Evolutionary conservation across 306 rosid species (phyloP).

Genomic region (Pyrus betulifolia): DNA sequence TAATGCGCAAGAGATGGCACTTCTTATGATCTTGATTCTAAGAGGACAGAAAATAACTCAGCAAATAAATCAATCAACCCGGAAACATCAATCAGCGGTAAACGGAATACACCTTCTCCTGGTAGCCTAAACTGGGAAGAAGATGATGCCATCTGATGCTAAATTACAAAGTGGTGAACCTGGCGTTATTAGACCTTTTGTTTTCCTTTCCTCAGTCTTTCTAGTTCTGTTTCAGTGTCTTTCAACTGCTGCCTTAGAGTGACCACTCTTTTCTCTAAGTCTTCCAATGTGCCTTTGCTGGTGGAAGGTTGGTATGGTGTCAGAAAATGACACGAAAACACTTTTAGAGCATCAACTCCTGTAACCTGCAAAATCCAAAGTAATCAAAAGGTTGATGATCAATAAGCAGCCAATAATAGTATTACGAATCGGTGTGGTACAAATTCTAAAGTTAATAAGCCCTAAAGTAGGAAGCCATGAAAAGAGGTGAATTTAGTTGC

Average conservation of each 20-base stretch:
- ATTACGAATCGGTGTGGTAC: not conserved
- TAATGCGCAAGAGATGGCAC: not conserved
- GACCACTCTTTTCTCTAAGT: constrained; percentile 52
- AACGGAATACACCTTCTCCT: constrained; percentile 1
- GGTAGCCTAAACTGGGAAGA: constrained; percentile 13
- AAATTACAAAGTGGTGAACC: constrained; percentile 15
- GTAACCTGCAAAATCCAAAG: constrained; percentile 59
- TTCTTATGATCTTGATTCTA: not conserved
- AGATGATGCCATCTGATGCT: constrained; percentile 8
- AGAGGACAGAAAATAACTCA: not conserved
- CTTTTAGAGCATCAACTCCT: constrained; percentile 70
- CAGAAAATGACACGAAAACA: constrained; percentile 58
- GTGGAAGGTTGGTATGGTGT: constrained; percentile 47
- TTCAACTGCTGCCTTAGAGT: constrained; percentile 45
- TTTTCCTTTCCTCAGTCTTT: constrained; percentile 45
- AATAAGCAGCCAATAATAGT: not conserved
- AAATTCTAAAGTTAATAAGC: not conserved
- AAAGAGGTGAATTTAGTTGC: not conserved
- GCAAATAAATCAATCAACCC: not conserved
- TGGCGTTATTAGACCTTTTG: constrained; percentile 29
- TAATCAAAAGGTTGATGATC: not conserved
- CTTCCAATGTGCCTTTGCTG: constrained; percentile 43
- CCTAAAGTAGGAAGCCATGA: not conserved
- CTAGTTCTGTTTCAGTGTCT: constrained; percentile 68
- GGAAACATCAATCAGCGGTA: not conserved